Evolutionary conservation across 805 yeast species (phyloP).

Genomic region (Yarrowia yakushimensis): DNA sequence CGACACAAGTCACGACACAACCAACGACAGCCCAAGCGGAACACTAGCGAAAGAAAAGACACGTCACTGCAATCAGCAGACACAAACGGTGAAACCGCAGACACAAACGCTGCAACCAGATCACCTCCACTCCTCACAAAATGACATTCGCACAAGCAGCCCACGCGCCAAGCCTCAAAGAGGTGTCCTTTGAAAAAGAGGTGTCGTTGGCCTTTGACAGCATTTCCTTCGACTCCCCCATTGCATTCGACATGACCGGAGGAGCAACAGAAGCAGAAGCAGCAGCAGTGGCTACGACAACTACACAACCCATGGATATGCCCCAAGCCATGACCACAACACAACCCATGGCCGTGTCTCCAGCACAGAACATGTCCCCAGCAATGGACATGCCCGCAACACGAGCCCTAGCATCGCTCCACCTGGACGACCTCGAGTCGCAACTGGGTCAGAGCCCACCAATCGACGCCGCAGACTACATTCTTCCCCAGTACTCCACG

Average conservation of each 20-base stretch:
- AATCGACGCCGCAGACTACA: slow-evolving; percentile 16
- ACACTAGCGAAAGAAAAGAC: too few relatives aligned
- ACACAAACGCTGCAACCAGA: neutral
- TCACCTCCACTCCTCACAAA: neutral
- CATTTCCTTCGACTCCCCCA: neutral
- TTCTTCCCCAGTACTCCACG: slow-evolving; percentile 18
- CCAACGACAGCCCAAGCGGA: too few relatives aligned
- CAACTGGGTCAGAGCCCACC: slow-evolving; percentile 9
- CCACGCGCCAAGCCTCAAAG: neutral
- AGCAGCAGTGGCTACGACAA: neutral
- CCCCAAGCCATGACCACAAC: neutral
- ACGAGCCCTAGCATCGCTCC: neutral
- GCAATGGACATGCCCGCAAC: too few relatives aligned
- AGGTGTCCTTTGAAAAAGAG: neutral
- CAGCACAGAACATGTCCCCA: too few relatives aligned
- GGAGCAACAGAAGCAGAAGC: too few relatives aligned
- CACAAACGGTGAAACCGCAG: neutral
- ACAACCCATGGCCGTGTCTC: neutral
- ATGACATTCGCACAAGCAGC: neutral
- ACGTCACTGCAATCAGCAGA: too few relatives aligned
- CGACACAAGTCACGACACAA: too few relatives aligned
- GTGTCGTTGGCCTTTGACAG: neutral
- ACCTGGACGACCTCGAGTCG: slow-evolving; percentile 32
- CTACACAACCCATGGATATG: neutral
- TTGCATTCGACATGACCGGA: neutral